phyloP scores from a whole-genome alignment of 768 basidiomycete genomes.

The Cyclocybe aegerita region DNA sequence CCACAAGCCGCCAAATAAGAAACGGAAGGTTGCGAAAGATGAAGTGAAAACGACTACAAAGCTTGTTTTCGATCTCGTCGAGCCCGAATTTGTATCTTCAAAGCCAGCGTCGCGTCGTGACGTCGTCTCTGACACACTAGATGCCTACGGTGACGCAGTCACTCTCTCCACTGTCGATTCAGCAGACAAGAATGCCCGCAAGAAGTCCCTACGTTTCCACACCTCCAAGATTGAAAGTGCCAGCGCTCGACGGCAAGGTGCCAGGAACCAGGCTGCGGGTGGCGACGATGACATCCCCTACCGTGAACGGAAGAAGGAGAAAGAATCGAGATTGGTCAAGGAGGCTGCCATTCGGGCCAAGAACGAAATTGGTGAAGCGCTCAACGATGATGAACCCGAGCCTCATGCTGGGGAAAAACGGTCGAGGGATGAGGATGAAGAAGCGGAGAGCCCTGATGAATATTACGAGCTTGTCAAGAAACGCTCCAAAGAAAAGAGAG shows the following conservation, averaged over 20 bases:
- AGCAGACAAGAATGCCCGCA: conserved; percentile 79
- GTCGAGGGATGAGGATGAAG: conserved; percentile 36
- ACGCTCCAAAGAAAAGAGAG: conserved; percentile 68
- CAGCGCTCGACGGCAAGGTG: conserved; percentile 70
- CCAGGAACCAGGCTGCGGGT: conserved; percentile 66
- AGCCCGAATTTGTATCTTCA: conserved; percentile 66
- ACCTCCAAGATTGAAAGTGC: conserved; percentile 88
- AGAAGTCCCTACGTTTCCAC: conserved; percentile 88
- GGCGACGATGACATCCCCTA: conserved; percentile 98
- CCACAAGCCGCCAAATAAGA: conserved; percentile 57
- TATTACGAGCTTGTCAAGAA: conserved; percentile 92
- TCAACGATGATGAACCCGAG: conserved; percentile 58
- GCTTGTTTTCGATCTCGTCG: conserved; percentile 75
- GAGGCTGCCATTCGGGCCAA: conserved; percentile 47
- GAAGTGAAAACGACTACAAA: conserved; percentile 21
- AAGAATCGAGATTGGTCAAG: conserved; percentile 53
- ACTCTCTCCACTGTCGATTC: conserved; percentile 70
- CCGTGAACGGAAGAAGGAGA: conserved; percentile 67
- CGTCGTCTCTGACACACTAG: conserved; percentile 29
- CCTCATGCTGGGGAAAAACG: conserved; percentile 32
- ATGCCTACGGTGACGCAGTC: conserved; percentile 76
- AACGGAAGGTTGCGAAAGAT: conserved; percentile 49
- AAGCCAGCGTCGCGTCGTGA: conserved; percentile 27
- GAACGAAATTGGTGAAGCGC: conserved; percentile 61
- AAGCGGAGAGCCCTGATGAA: conserved; percentile 56